A percentile compares a stretch with the other conserved stretches of the same genome.
Conservation (phyloP, 176 grass and related monocot genomes). For the Lolium perenne region DNA sequence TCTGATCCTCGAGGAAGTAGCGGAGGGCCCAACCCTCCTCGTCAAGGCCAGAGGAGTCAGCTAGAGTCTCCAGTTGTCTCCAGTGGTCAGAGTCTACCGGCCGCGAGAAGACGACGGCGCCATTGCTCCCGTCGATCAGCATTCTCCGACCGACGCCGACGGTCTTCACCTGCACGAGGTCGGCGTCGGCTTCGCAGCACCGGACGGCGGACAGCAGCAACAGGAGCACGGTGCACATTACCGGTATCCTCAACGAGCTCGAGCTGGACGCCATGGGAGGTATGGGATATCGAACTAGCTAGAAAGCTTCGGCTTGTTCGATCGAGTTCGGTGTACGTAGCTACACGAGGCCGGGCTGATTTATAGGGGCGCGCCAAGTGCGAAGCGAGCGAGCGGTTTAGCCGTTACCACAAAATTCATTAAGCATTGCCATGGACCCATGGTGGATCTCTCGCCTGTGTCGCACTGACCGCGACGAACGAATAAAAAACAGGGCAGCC, state of each 20-base stretch:
- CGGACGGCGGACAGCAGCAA: slow-evolving; percentile 8
- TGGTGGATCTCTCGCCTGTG: slow-evolving; percentile 6
- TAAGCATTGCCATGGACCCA: background rate
- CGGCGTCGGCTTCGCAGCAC: background rate
- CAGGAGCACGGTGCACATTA: background rate
- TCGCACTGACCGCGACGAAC: slow-evolving; percentile 3
- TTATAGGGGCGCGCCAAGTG: background rate
- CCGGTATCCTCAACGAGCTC: background rate
- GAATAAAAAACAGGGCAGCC: too few relatives aligned
- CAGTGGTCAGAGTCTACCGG: background rate
- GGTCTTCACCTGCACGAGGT: background rate
- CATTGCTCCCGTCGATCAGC: slow-evolving; percentile 24
- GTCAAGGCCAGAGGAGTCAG: too few relatives aligned
- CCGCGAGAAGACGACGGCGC: background rate
- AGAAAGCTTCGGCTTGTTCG: background rate
- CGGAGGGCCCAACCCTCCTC: too few relatives aligned
- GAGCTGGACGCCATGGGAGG: slow-evolving; percentile 27
- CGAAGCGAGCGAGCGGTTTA: background rate
- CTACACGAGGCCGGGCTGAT: slow-evolving; percentile 1
- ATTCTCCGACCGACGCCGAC: slow-evolving; percentile 29
- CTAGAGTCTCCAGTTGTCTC: too few relatives aligned
- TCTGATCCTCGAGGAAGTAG: too few relatives aligned
- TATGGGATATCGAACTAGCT: background rate
- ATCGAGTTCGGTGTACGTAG: slow-evolving; percentile 1
- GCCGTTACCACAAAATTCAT: background rate